A percentile compares a stretch with the other conserved stretches of the same genome.
These are phyloP conservation scores for Spongospora subterranea DNA, from an alignment of 208 protist genomes.

Conservation along the genomic window DNA sequence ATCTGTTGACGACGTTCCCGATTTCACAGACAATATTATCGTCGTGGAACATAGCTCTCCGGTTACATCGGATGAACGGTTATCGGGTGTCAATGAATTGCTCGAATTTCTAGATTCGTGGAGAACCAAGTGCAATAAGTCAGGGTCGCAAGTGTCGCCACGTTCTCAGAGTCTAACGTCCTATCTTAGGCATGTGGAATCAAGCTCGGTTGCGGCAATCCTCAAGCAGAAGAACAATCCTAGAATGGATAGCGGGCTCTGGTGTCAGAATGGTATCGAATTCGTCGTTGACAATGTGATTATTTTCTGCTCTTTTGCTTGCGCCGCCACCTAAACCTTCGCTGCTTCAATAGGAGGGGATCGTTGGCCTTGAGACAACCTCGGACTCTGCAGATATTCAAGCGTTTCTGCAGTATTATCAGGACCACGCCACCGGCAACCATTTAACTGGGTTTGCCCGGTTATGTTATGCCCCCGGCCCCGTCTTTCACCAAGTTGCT, in stretches of 20 bases:
- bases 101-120: background rate
- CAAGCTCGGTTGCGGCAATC: background rate
- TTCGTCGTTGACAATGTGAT: background rate
- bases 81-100: background rate
- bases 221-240: background rate
- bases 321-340: background rate
- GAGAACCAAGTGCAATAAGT: background rate
- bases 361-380: background rate
- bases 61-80: background rate
- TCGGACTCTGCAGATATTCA: background rate
- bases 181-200: background rate
- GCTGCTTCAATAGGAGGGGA: background rate
- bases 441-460: background rate
- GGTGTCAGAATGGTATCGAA: background rate
- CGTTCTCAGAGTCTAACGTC: background rate
- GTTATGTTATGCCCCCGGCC: background rate
- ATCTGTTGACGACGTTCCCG: too few species aligned
- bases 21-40: background rate
- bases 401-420: background rate
- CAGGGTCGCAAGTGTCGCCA: too few species aligned
- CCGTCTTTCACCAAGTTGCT: background rate
- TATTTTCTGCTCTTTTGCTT: background rate
- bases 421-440: background rate
- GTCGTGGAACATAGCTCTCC: background rate
- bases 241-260: background rate